phyloP scores from a whole-genome alignment of 192 early-diverging fungal species.

The Backusella luteola region DNA sequence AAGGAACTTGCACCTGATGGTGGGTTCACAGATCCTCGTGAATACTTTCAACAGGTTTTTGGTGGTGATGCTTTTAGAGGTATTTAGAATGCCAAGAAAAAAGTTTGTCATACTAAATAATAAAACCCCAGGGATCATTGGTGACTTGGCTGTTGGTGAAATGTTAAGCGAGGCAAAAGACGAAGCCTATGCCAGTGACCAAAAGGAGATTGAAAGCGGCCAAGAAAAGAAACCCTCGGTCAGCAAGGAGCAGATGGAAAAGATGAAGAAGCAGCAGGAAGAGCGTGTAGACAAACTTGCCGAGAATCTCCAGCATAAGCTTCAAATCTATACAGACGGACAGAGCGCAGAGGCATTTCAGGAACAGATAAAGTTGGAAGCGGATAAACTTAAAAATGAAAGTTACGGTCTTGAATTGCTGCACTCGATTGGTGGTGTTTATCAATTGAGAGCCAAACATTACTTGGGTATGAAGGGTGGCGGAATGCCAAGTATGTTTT shows the following conservation, averaged over 20 bases:
- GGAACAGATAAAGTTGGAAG: conserved; percentile 65
- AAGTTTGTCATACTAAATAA: background rate
- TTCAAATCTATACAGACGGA: conserved; percentile 69
- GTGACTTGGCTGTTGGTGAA: conserved; percentile 81
- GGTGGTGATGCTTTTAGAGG: conserved; percentile 75
- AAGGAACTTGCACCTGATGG: conserved; percentile 49
- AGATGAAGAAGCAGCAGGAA: conserved; percentile 51
- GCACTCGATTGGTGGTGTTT: conserved; percentile 80
- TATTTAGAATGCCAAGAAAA: conserved; percentile 14
- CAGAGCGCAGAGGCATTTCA: conserved; percentile 60
- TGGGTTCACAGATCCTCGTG: conserved; percentile 66
- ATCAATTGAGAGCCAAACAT: conserved; percentile 76
- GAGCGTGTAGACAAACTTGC: conserved; percentile 61
- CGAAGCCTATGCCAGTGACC: conserved; percentile 37
- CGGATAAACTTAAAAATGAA: conserved; percentile 75
- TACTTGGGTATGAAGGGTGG: conserved; percentile 51
- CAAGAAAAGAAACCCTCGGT: conserved; percentile 36
- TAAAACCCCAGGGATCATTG: conserved; percentile 66
- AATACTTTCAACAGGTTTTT: conserved; percentile 88
- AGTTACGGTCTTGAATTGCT: conserved; percentile 84
- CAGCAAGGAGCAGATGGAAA: conserved; percentile 53
- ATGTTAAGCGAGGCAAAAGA: conserved; percentile 28
- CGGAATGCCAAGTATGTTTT: conserved; percentile 37
- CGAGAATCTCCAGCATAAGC: conserved; percentile 64
- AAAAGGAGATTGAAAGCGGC: conserved; percentile 43